Conservation (phyloP, 2,329 filamentous ascomycete species). For the Aspergillus transmontanensis region DNA sequence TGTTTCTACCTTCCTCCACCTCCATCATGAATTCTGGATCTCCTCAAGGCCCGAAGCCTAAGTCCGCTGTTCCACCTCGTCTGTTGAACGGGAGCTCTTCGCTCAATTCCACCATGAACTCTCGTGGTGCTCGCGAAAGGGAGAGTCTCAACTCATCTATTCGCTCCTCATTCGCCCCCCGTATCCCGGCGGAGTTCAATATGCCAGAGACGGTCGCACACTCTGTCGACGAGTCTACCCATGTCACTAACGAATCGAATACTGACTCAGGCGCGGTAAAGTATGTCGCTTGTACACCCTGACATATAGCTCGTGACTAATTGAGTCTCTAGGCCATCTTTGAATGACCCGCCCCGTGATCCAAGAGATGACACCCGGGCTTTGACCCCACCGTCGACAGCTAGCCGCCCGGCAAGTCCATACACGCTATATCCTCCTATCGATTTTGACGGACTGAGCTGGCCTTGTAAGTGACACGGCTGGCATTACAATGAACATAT, state of each 20-base stretch:
- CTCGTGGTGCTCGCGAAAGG: conserved; percentile 57
- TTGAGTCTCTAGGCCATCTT: conserved; percentile 24
- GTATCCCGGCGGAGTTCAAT: conserved; percentile 35
- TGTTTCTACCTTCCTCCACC: conserved; percentile 7
- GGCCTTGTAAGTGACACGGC: conserved; percentile 49
- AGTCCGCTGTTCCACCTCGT: conserved; percentile 58
- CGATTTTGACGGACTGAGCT: conserved; percentile 56
- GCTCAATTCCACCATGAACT: conserved; percentile 51
- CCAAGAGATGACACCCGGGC: conserved; percentile 54
- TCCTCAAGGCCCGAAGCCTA: conserved; percentile 49
- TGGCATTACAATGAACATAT: neutral
- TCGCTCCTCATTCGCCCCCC: conserved; percentile 56
- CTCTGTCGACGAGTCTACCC: conserved; percentile 20
- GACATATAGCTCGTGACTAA: neutral
- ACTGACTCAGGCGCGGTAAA: conserved; percentile 25
- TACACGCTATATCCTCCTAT: conserved; percentile 54
- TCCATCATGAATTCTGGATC: conserved; percentile 49
- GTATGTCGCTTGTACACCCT: conserved; percentile 22
- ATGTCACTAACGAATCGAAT: conserved; percentile 19
- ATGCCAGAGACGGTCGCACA: conserved; percentile 21
- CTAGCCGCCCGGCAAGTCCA: conserved; percentile 53
- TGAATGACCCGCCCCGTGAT: conserved; percentile 56
- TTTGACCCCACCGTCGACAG: conserved; percentile 54
- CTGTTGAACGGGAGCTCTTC: conserved; percentile 59
- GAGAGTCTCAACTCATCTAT: conserved; percentile 63